Evolutionary conservation across 257 asterid species (phyloP).

Genomic region (Solanum acaule): DNA sequence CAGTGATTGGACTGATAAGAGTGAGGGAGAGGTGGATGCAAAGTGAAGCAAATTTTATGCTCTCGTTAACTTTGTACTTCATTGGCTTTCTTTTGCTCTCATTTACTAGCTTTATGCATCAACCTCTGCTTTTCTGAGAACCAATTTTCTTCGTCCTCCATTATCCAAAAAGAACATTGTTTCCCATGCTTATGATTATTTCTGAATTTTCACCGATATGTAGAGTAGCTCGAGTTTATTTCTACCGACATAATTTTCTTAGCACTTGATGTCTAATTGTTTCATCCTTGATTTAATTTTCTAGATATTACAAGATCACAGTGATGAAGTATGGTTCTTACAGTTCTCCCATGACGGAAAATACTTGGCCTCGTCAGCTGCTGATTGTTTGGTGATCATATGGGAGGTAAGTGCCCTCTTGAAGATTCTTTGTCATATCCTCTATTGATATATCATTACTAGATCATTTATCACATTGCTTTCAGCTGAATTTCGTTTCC

Average conservation of each 20-base stretch:
- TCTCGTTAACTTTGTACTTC: neutral
- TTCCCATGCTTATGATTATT: too few relatives aligned
- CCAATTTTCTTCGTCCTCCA: neutral
- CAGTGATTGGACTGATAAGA: neutral
- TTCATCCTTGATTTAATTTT: slow-evolving; percentile 1
- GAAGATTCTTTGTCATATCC: neutral
- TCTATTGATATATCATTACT: neutral
- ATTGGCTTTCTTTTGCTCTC: neutral
- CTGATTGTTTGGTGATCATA: slow-evolving; percentile 52
- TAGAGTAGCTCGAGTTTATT: neutral
- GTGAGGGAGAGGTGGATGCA: neutral
- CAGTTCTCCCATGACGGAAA: slow-evolving; percentile 76
- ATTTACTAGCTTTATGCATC: neutral
- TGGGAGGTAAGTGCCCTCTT: slow-evolving; percentile 54
- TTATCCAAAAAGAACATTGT: neutral
- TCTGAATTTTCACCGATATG: neutral
- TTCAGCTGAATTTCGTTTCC: neutral
- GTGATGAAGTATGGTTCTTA: slow-evolving; percentile 71
- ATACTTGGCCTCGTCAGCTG: slow-evolving; percentile 75
- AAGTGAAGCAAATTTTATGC: neutral
- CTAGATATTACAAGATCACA: slow-evolving; percentile 61
- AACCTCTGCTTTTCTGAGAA: neutral
- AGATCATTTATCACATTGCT: neutral
- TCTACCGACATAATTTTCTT: neutral
- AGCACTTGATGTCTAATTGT: neutral